Conservation (phyloP, 2,329 filamentous ascomycete species). For the Tolypocladium cylindrosporum region DNA sequence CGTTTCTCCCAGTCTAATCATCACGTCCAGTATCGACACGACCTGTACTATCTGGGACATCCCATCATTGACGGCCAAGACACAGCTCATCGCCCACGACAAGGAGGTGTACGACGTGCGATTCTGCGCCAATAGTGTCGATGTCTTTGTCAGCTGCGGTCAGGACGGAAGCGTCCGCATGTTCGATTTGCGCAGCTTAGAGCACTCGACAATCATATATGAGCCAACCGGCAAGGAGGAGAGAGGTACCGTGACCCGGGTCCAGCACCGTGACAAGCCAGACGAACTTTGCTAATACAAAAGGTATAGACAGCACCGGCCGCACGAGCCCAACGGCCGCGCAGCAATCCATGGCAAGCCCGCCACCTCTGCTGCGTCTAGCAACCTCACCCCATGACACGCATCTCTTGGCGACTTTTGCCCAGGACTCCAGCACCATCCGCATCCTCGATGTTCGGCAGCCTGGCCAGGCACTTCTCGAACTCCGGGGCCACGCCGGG, state of each 20-base stretch:
- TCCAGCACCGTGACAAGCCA: not conserved
- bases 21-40: constrained; percentile 97
- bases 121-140: constrained; percentile 96
- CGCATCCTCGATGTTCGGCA: constrained; percentile 94
- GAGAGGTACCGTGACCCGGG: constrained; percentile 41
- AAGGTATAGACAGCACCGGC: constrained; percentile 43
- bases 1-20: constrained; percentile 91
- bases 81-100: constrained; percentile 94
- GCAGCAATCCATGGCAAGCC: constrained; percentile 67
- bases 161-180: constrained; percentile 96
- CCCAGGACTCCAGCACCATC: constrained; percentile 83
- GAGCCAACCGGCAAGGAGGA: constrained; percentile 86
- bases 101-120: constrained; percentile 98
- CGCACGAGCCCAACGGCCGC: constrained; percentile 65
- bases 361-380: constrained; percentile 67
- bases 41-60: constrained; percentile 99
- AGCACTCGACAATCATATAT: constrained; percentile 98
- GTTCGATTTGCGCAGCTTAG: constrained; percentile 93
- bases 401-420: constrained; percentile 93
- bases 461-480: constrained; percentile 86
- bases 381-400: constrained; percentile 92
- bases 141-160: constrained; percentile 96
- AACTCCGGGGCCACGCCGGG: constrained; percentile 80
- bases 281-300: constrained; percentile 8
- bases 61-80: constrained; percentile 93